phyloP scores from a whole-genome alignment of 768 basidiomycete genomes.

The Amanita inopinata region DNA sequence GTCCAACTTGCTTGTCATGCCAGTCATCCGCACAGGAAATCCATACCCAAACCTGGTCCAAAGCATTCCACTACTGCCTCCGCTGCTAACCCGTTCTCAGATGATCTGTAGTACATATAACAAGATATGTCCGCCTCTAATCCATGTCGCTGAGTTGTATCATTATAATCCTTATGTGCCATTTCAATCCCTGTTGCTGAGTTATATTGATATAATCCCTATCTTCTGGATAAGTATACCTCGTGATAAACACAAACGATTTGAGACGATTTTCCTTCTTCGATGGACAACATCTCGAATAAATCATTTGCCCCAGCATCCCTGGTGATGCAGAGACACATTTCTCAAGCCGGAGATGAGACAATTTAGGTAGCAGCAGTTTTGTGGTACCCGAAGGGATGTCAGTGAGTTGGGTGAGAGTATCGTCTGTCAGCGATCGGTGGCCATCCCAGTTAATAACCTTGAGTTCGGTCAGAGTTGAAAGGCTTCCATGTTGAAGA shows the following conservation, averaged over 20 bases:
- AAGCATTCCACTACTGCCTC: too few relatives aligned
- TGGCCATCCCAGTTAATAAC: not conserved
- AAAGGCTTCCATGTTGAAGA: conserved; percentile 1
- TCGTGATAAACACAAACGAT: not conserved
- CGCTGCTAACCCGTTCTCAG: too few relatives aligned
- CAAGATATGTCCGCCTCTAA: too few relatives aligned
- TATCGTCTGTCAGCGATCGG: not conserved
- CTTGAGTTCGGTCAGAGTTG: not conserved
- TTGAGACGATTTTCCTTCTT: not conserved
- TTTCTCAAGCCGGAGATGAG: not conserved
- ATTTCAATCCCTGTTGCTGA: too few relatives aligned
- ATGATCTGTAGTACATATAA: too few relatives aligned
- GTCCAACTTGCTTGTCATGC: too few relatives aligned
- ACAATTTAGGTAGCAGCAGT: not conserved
- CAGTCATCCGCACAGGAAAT: too few relatives aligned
- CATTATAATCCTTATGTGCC: too few relatives aligned
- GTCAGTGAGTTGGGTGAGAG: not conserved
- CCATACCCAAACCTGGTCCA: too few relatives aligned
- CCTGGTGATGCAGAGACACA: not conserved
- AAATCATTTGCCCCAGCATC: not conserved
- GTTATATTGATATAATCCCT: too few relatives aligned
- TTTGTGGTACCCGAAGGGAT: not conserved
- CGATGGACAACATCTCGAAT: not conserved
- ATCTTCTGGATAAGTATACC: not conserved
- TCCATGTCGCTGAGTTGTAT: too few relatives aligned